phyloP scores from a whole-genome alignment of 2,329 filamentous ascomycete genomes.

The Didymella lethalis region DNA sequence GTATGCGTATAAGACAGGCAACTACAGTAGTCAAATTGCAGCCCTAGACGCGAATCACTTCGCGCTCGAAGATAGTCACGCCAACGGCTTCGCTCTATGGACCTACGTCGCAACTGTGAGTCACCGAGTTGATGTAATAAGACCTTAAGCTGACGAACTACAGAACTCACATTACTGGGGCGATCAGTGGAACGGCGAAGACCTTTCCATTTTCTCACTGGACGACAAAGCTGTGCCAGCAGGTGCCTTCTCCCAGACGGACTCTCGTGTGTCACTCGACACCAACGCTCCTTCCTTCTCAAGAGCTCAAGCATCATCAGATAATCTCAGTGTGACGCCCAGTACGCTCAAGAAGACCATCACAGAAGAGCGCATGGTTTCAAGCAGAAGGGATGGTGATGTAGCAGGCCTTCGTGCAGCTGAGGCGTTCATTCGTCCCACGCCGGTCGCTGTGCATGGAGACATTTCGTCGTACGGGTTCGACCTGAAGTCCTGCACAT shows the following conservation, averaged over 20 bases:
- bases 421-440: constrained; percentile 90
- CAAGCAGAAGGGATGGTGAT: constrained; percentile 36
- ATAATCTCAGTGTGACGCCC: constrained; percentile 69
- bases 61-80: constrained; percentile 81
- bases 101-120: constrained; percentile 76
- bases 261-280: constrained; percentile 60
- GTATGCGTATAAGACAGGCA: constrained; percentile 91
- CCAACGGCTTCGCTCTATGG: constrained; percentile 91
- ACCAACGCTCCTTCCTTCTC: constrained; percentile 63
- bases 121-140: neutral
- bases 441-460: constrained; percentile 78
- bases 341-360: constrained; percentile 78
- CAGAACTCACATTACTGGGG: constrained; percentile 88
- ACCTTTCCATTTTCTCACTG: constrained; percentile 85
- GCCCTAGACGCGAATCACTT: constrained; percentile 97
- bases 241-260: constrained; percentile 59
- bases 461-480: constrained; percentile 77
- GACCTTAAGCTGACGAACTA: constrained; percentile 24
- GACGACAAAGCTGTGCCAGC: constrained; percentile 74
- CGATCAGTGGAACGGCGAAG: constrained; percentile 97
- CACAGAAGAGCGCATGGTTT: constrained; percentile 61
- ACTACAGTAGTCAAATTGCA: constrained; percentile 90
- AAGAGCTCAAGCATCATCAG: constrained; percentile 56
- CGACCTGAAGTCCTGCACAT: constrained; percentile 79
- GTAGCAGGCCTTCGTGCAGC: constrained; percentile 79